These are phyloP conservation scores for Neophaeococcomyces mojaviensis DNA, from an alignment of 2,329 filamentous ascomycete species.

Conservation along the genomic window DNA sequence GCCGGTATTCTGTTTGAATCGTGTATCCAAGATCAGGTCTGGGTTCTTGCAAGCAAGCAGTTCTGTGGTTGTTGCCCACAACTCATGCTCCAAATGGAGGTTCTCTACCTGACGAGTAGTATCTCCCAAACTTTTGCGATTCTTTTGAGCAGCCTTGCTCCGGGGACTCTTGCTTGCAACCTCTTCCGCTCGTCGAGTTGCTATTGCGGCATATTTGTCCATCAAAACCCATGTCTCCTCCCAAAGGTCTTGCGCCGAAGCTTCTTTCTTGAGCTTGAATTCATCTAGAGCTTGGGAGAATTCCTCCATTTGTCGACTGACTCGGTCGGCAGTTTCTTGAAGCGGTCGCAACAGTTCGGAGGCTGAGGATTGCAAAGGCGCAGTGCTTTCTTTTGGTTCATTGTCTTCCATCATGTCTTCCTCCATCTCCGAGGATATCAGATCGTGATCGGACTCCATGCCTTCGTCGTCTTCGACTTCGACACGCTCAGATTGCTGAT, in stretches of 20 bases:
- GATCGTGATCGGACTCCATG: conserved; percentile 26
- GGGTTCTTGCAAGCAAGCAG: conserved; percentile 67
- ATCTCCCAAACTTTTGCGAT: conserved; percentile 23
- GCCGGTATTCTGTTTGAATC: conserved; percentile 32
- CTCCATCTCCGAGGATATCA: conserved; percentile 23
- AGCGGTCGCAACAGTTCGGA: conserved; percentile 51
- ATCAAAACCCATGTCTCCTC: conserved; percentile 62
- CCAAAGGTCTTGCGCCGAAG: conserved; percentile 33
- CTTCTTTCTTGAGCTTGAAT: conserved; percentile 46
- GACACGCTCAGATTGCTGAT: background rate
- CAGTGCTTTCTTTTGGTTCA: conserved; percentile 19
- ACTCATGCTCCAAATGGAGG: conserved; percentile 77
- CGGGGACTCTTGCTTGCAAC: background rate
- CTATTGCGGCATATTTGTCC: conserved; percentile 54
- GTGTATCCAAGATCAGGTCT: conserved; percentile 35
- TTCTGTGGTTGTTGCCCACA: conserved; percentile 58
- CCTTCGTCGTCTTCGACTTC: conserved; percentile 23
- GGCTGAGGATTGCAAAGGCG: conserved; percentile 25
- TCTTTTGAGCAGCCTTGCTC: conserved; percentile 11
- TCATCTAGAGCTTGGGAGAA: conserved; percentile 79
- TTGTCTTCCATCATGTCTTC: conserved; percentile 25
- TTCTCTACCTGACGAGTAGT: conserved; percentile 44
- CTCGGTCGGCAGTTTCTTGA: conserved; percentile 58
- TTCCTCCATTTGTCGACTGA: conserved; percentile 74
- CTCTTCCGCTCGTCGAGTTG: conserved; percentile 34